These are phyloP conservation scores for Fusarium subglutinans DNA, from an alignment of 2,329 filamentous ascomycete genomes.

Conservation along the genomic window DNA sequence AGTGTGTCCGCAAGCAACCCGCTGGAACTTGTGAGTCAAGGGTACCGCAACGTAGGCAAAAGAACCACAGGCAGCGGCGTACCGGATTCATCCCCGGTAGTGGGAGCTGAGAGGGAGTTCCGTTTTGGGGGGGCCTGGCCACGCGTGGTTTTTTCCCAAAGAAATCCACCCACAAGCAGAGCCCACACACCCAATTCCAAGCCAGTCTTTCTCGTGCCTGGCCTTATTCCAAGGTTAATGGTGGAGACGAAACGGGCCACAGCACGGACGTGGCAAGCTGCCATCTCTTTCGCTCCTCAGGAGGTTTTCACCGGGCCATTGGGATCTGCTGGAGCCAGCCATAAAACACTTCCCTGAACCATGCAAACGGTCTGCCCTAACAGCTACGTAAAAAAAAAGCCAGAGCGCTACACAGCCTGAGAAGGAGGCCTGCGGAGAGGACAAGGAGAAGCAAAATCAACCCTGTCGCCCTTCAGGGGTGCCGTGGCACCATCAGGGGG, in stretches of 20 bases:
- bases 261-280: slow-evolving; percentile 39
- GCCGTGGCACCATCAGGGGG: slow-evolving; percentile 35
- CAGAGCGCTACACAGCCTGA: slow-evolving; percentile 16
- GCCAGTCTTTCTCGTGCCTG: slow-evolving; percentile 24
- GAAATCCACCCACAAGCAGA: slow-evolving; percentile 4
- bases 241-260: slow-evolving; percentile 27
- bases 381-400: slow-evolving; percentile 11
- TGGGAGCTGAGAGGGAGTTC: slow-evolving; percentile 22
- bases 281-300: slow-evolving; percentile 18
- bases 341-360: slow-evolving; percentile 22
- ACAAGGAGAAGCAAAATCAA: slow-evolving; percentile 16
- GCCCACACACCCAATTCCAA: slow-evolving; percentile 3
- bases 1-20: slow-evolving; percentile 23
- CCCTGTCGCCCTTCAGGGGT: slow-evolving; percentile 26
- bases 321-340: slow-evolving; percentile 35
- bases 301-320: slow-evolving; percentile 20
- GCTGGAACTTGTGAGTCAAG: slow-evolving; percentile 4
- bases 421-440: slow-evolving; percentile 14
- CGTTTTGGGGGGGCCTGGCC: slow-evolving; percentile 16
- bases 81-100: slow-evolving; percentile 31
- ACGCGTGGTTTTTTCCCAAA: slow-evolving; percentile 38
- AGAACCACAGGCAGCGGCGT: slow-evolving; percentile 21
- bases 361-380: slow-evolving; percentile 30
- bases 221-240: slow-evolving; percentile 12
- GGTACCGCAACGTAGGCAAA: slow-evolving; percentile 15